Evolutionary conservation across 2,329 filamentous ascomycete genomes (phyloP), one percentile per base, ranked within the genome.

Genomic region (Trichoderma semiorbis): DNA sequence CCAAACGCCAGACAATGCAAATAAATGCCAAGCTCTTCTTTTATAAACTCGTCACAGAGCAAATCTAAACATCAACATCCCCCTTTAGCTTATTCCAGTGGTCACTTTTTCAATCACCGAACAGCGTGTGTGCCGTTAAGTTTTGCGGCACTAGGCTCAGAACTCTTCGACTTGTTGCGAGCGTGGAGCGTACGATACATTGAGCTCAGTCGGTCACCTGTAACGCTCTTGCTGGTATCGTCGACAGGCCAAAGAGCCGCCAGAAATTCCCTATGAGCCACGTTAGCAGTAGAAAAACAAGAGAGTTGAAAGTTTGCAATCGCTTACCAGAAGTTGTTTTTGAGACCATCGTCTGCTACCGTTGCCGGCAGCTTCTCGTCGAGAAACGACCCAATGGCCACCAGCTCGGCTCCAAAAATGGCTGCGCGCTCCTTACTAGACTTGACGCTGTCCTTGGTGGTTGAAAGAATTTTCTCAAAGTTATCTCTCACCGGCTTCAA

Each of bases 381-480:
- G 73, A 91, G 87, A 76, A 90, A 91, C 70, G 87, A 86, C 68
- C 90, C 90, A 78, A 92, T 89, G 5, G 85, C 85, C 55, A 90
- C 83, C 47, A 92, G 81, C 76, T 91, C 87, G 32, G 83, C 82
- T 75, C 90, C 90, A 77, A 91, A 87, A 57, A 90, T 85, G 76
- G 84, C 86, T 26, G 90, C 86, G 58, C 90, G 85, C 67, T 88
- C 85, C 74, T 90, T 89, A 76, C 88, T 87, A 32, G 87, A 88
- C 69, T 88, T 89, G 73, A 90, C 87, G 64, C 86, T 86, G 75
- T 89, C 89, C 74, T 87, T 88, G 3, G 88, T 91, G 5, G 89
- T 90, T 66, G 85, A 86, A 69, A 87, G 83, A 69, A 92, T 87
- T 32, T 83, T 84, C 74, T 87, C 85, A 65, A 92, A 86, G 73